Base-by-base conservation (phyloP, 169 alveolate genomes). In the Cystoisospora suis region DNA sequence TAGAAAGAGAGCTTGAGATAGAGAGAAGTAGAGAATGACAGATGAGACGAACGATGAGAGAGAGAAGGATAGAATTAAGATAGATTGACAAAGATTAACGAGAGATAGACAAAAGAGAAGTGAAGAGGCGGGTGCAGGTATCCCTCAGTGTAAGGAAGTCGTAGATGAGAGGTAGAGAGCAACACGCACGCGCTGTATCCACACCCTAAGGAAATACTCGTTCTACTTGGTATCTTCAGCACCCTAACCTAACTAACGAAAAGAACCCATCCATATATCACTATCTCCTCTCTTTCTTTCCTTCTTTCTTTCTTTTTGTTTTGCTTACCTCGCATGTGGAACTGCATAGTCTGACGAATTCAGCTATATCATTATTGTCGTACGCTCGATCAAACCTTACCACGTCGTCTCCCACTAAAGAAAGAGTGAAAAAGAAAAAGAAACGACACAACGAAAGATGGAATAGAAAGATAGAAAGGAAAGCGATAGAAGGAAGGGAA, bases 351-450 rank as follows among this genome's bases (percentile, higher is more conserved):
- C 93, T 91, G 75, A 96, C 96, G 83, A 96, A 95, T 49, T 94
- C 98, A 34, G 93, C 94, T 23, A 95, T 92, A 83, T 96, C 97
- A 90, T 95, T 94, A 87, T 95, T 95, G 91, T 96, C 97, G 77
- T 94, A 96, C 42, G 98, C 98, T 85, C 94, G 86, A 90, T 96
- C 98, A 58, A 95, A 96, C 49, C 97, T 93, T 40, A 94, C 95
- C 49, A 95, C 94, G 69, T 96, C 98, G 90, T 96, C 96, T 47
- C 95, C 96, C 61, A 87, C 86, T 88, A 58, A 36, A n/a, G 4
- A n/a, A 9, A 12, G 77, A n/a, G n/a, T n/a, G n/a, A n/a, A n/a
- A n/a, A n/a, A n/a, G n/a, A n/a, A n/a, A n/a, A n/a, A n/a, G n/a
- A n/a, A n/a, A n/a, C n/a, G n/a, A n/a, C n/a, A n/a, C n/a, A n/a